Base-by-base conservation (phyloP, 441 rosid species). In the Isatis lusitanica region DNA sequence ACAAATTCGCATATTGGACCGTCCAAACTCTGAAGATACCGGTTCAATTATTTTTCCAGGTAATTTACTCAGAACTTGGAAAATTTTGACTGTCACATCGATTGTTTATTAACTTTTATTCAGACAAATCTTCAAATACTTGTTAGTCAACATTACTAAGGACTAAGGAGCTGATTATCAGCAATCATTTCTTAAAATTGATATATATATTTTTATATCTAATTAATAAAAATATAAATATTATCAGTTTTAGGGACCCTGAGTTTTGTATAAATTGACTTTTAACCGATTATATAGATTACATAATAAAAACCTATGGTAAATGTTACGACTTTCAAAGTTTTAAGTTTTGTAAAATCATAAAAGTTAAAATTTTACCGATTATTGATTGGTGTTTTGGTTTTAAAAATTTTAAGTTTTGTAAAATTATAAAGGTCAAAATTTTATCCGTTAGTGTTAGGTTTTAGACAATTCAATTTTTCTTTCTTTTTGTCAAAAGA, bases 1-100 rank as follows among this genome's bases (percentile, higher is more conserved):
- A 89, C 50, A 88, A 84, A 74, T 39, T 91, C 43, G 93, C 97
- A 0, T 83, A 63, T 31, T 71, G 84, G 83, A 88, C 90, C 2
- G 93, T 91, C 42, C 89, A 91, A 80, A n/a, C 78, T n/a, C 88
- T 90, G 31, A 74, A 87, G 46, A 46, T 79, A 68, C 93, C 93
- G 2, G 87, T 89, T 17, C 83, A 87, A 33, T 28, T 91, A 8
- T 88, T 89, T 80, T 91, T 91, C 52, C 89, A 83, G 95, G 80
- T 77, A 64, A 31, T 46, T 24, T 39, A 9, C 10, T 52, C 12
- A 38, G 0, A 59, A n/a, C n/a, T n/a, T n/a, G n/a, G n/a, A n/a
- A n/a, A 6, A 6, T 40, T 46, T 2, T n/a, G 21, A 24, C 6
- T 12, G 1, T 18, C 50, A 0, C 38, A 17, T 28, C 51, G 16